Percentiles rank a stretch among this genome's conserved stretches.
phyloP scores from a whole-genome alignment of 164 flowering plant species.

The Protea cynaroides region DNA sequence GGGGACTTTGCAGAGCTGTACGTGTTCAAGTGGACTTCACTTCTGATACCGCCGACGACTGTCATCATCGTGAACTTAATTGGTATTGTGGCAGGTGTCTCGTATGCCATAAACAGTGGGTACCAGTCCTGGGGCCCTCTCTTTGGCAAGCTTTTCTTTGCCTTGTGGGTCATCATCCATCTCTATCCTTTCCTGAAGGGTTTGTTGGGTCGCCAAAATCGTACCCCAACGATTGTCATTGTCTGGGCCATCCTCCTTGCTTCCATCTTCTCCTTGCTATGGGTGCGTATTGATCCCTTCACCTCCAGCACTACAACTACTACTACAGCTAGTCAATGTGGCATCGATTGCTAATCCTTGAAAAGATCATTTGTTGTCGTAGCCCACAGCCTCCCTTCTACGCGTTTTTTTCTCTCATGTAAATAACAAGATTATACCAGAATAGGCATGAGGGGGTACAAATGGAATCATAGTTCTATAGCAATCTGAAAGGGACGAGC shows the following conservation, averaged over 20 bases:
- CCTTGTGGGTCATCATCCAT: constrained; percentile 90
- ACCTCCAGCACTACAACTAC: constrained; percentile 35
- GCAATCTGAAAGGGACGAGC: too few relatives aligned
- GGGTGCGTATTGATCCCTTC: constrained; percentile 95
- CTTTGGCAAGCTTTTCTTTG: constrained; percentile 85
- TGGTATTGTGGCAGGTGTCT: constrained; percentile 90
- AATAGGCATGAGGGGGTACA: constrained; percentile 2
- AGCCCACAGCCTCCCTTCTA: constrained; percentile 9
- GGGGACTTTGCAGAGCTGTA: constrained; percentile 94
- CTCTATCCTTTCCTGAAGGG: constrained; percentile 95
- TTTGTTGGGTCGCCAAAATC: constrained; percentile 81
- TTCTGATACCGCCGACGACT: constrained; percentile 91
- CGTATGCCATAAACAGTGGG: constrained; percentile 86
- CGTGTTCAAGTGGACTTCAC: constrained; percentile 91
- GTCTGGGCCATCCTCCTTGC: constrained; percentile 97
- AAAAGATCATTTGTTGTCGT: constrained; percentile 4
- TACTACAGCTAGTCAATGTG: constrained; percentile 59
- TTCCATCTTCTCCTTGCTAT: constrained; percentile 87
- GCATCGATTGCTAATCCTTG: constrained; percentile 52
- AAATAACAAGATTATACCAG: constrained; percentile 20
- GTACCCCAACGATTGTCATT: constrained; percentile 90
- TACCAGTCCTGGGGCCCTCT: constrained; percentile 98
- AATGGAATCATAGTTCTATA: too few relatives aligned
- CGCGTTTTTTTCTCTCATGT: constrained; percentile 20
- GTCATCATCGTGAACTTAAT: constrained; percentile 79